phyloP scores from a whole-genome alignment of 345 rosid genomes.

The Heritiera fomes region DNA sequence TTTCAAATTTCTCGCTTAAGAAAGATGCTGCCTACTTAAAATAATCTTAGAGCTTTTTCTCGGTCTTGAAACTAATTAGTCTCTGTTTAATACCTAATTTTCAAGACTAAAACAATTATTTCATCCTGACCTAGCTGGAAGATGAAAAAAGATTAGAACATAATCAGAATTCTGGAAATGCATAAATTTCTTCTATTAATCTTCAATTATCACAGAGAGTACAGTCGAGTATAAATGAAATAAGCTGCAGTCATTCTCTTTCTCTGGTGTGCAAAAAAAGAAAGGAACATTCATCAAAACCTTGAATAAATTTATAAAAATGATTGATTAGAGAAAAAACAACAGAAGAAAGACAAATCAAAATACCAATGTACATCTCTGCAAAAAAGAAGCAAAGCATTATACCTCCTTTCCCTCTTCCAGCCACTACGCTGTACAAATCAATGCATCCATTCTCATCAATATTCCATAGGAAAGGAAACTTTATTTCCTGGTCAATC shows the following conservation, averaged over 20 bases:
- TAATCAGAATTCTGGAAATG: not conserved
- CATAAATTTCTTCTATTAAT: not conserved
- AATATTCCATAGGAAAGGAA: not conserved
- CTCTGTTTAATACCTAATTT: not conserved
- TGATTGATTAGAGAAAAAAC: not conserved
- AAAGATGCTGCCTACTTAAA: constrained; percentile 18
- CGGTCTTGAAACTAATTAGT: not conserved
- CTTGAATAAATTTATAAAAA: not conserved
- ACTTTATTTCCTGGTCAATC: not conserved
- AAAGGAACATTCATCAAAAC: not conserved
- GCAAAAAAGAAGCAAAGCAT: not conserved
- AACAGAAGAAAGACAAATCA: not conserved
- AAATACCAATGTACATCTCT: not conserved
- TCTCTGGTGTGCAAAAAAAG: not conserved
- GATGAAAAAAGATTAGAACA: not conserved
- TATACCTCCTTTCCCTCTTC: not conserved
- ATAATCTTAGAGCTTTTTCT: not conserved
- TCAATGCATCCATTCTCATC: not conserved
- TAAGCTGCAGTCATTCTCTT: not conserved
- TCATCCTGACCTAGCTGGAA: not conserved
- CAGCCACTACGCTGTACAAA: not conserved
- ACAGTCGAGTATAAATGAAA: constrained; percentile 7
- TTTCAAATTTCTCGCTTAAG: constrained; percentile 20
- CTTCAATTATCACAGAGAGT: not conserved
- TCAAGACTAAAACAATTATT: not conserved